phyloP scores from a whole-genome alignment of 352 stramenopile species.

The Globisporangium takayamanum region DNA sequence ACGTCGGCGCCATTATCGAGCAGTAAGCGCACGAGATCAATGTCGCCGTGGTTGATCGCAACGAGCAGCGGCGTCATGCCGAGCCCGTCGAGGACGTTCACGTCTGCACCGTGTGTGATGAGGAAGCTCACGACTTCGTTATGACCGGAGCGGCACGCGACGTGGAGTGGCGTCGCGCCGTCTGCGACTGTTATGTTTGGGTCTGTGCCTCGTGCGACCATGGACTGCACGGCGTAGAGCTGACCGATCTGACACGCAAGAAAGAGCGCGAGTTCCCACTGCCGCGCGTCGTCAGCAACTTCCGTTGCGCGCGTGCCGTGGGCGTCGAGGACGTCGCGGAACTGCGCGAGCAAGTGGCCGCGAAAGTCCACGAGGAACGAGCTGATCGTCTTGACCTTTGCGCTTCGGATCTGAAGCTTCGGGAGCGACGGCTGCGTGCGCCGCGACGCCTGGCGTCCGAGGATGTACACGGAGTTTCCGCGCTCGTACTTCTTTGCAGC shows the following conservation, averaged over 20 bases:
- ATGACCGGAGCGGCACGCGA: slow-evolving; percentile 35
- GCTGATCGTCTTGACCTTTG: slow-evolving; percentile 26
- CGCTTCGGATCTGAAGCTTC: slow-evolving; percentile 25
- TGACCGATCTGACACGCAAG: slow-evolving; percentile 45
- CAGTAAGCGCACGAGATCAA: slow-evolving; percentile 38
- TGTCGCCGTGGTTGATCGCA: slow-evolving; percentile 39
- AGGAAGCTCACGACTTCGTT: slow-evolving; percentile 38
- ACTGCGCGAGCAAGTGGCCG: slow-evolving; percentile 37
- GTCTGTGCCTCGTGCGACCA: slow-evolving; percentile 36
- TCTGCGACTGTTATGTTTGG: slow-evolving; percentile 33
- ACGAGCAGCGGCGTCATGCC: slow-evolving; percentile 46
- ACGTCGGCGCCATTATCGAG: slow-evolving; percentile 43
- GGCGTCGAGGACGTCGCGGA: slow-evolving; percentile 12
- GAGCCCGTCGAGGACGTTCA: slow-evolving; percentile 28
- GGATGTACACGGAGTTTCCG: slow-evolving; percentile 13
- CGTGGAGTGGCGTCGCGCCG: slow-evolving; percentile 38
- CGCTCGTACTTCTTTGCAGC: slow-evolving; percentile 2
- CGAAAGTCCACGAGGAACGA: slow-evolving; percentile 43
- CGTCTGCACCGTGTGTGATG: slow-evolving; percentile 34
- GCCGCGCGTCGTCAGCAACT: slow-evolving; percentile 20
- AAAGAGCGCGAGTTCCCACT: slow-evolving; percentile 52
- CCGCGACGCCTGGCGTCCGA: slow-evolving; percentile 1
- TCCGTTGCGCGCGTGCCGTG: background rate
- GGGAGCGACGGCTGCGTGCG: slow-evolving; percentile 24
- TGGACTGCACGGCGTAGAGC: slow-evolving; percentile 31